Base-by-base conservation (phyloP, 495 filamentous ascomycete species). In the Diplogelasinospora grovesii region DNA sequence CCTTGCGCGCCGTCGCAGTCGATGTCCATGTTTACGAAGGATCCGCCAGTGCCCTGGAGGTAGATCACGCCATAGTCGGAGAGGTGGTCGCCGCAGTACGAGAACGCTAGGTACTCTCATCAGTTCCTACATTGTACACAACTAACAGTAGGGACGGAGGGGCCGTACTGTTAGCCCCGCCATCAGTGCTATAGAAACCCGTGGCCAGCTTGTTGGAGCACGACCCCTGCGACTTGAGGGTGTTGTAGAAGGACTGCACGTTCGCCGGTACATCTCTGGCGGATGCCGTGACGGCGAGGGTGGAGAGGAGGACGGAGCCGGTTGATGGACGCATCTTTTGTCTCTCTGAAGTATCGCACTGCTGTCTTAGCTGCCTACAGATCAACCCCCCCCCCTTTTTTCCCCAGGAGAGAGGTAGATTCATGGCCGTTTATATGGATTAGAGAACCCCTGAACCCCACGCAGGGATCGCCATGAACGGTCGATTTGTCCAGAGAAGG, bases 1-100 rank as follows among this genome's bases (percentile, higher is more conserved):
- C 60, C 53, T 40, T 77, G 68, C n/a, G 59, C 54, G 5, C 80
- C 81, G 50, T 85, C 78, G 52, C 81, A 83, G 59, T 83, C 79
- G 38, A 85, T 66, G 51, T 83, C 80, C 77, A 83, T 82, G 56
- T 77, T 65, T 20, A 61, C 58, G 9, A 66, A 44, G 10, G 50
- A 42, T 31, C 49, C 46, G 36, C 51, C 46, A 4, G 45, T 36
- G 0, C 64, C 64, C 29, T 61, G 50, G 48, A 67, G 35, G 45
- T 66, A 70, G 36, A 68, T 53, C 41, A 66, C 52, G 19, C 45
- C 43, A 25, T 49, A 36, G 41, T 60, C 55, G 13, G 45, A 14
- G 5, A 61, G 28, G 37, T 60, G 57, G 47, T 70, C 63, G 18
- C 61, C 60, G 45, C 63, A 68, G 59, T 67, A 67, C 14, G 50